phyloP scores from a whole-genome alignment of 2,329 filamentous ascomycete genomes.

The Colletotrichum sp. region DNA sequence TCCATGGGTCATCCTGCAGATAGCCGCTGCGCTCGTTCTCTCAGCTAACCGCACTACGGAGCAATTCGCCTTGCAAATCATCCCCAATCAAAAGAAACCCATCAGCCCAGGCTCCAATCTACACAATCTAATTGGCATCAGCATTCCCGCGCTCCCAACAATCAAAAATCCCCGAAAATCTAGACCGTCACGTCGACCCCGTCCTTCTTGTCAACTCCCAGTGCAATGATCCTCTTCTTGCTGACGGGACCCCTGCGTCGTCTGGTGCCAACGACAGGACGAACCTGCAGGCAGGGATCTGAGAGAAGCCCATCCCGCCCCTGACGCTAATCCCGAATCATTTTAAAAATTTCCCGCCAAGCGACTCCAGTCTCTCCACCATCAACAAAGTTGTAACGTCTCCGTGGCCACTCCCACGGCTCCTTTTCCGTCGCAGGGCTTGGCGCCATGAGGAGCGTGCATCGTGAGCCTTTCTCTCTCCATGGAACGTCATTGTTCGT shows the following conservation, averaged over 20 bases:
- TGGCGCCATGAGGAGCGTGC: background rate
- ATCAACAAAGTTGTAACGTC: background rate
- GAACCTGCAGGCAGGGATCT: background rate
- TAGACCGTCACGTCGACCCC: background rate
- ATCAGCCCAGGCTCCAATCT: background rate
- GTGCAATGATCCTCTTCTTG: background rate
- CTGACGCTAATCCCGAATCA: constrained; percentile 1
- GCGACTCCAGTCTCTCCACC: constrained; percentile 1
- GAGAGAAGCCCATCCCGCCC: background rate
- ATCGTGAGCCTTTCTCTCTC: background rate
- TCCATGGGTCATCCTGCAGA: background rate
- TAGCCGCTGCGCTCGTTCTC: background rate
- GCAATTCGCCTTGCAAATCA: background rate
- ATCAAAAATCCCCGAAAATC: constrained; percentile 10
- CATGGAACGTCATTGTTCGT: background rate
- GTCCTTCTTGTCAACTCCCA: background rate
- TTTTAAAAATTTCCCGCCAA: background rate
- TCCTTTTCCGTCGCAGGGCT: background rate
- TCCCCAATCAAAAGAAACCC: background rate
- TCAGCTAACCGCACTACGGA: background rate
- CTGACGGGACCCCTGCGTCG: background rate
- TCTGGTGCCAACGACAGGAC: background rate
- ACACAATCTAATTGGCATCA: background rate
- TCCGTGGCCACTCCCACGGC: background rate
- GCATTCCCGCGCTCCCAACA: background rate